These are phyloP conservation scores for Pyracantha coccinea DNA, from an alignment of 331 rosid species.

Conservation along the genomic window DNA sequence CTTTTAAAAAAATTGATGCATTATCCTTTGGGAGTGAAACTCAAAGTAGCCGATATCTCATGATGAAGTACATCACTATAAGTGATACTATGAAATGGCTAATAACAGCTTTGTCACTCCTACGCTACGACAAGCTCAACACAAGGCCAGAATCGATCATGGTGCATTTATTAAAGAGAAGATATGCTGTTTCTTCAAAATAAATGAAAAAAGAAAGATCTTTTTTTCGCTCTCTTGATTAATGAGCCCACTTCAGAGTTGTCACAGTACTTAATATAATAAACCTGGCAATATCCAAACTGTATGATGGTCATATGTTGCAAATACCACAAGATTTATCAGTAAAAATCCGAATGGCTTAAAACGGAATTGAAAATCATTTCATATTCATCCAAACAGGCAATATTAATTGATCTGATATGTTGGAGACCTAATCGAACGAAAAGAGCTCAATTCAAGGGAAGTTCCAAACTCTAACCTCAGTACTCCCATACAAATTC, in stretches of 20 bases:
- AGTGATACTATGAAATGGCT: background rate
- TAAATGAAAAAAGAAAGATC: background rate
- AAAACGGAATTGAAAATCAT: background rate
- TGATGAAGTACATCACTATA: background rate
- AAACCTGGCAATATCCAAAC: background rate
- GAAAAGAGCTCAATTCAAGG: background rate
- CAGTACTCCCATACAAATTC: conserved; percentile 89
- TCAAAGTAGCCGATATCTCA: background rate
- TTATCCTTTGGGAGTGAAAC: conserved; percentile 17
- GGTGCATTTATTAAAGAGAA: background rate
- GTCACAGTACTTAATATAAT: background rate
- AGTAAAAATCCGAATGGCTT: background rate
- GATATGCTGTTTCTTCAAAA: background rate
- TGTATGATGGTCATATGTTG: background rate
- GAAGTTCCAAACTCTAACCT: conserved; percentile 44
- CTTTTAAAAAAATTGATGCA: conserved; percentile 12
- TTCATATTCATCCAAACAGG: background rate
- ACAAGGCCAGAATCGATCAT: background rate
- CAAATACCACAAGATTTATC: background rate
- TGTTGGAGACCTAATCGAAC: background rate
- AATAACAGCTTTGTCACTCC: background rate
- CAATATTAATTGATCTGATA: background rate
- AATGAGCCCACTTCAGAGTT: background rate
- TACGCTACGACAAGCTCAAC: background rate
- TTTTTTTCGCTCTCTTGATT: background rate